Conservation (phyloP, 1,284 basidiomycete species). For the Fomitiporia mediterranea region DNA sequence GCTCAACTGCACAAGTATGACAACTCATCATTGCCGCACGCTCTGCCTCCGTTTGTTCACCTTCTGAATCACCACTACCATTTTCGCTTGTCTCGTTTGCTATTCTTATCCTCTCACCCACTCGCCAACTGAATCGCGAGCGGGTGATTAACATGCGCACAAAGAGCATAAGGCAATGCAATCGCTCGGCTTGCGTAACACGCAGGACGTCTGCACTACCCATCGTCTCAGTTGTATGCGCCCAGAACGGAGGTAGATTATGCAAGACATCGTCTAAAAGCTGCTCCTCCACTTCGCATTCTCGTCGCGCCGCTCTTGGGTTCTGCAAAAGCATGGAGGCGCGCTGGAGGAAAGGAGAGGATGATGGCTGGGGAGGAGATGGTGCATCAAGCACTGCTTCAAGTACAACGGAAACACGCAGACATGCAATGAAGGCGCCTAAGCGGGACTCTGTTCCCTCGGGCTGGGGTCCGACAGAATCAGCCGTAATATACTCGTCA, state of each 20-base stretch:
- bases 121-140: conserved; percentile 66
- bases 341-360: conserved; percentile 56
- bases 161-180: conserved; percentile 82
- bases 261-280: conserved; percentile 75
- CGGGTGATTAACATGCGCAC: conserved; percentile 77
- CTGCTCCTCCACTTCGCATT: conserved; percentile 73
- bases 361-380: conserved; percentile 50
- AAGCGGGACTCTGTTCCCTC: conserved; percentile 69
- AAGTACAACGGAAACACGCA: conserved; percentile 78
- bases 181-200: conserved; percentile 79
- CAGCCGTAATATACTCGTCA: conserved; percentile 79
- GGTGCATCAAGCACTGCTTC: conserved; percentile 74
- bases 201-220: conserved; percentile 83
- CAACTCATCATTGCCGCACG: conserved; percentile 65
- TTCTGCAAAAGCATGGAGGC: conserved; percentile 54
- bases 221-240: conserved; percentile 74
- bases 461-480: conserved; percentile 63
- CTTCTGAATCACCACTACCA: neutral
- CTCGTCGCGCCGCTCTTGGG: conserved; percentile 45
- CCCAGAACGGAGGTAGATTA: conserved; percentile 72
- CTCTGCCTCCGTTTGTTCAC: conserved; percentile 56
- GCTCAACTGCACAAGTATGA: conserved; percentile 69
- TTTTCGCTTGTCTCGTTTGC: conserved; percentile 24
- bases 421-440: conserved; percentile 69
- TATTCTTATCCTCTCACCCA: conserved; percentile 56